phyloP scores from a whole-genome alignment of 495 filamentous ascomycete genomes.

The Xylaria acuta region DNA sequence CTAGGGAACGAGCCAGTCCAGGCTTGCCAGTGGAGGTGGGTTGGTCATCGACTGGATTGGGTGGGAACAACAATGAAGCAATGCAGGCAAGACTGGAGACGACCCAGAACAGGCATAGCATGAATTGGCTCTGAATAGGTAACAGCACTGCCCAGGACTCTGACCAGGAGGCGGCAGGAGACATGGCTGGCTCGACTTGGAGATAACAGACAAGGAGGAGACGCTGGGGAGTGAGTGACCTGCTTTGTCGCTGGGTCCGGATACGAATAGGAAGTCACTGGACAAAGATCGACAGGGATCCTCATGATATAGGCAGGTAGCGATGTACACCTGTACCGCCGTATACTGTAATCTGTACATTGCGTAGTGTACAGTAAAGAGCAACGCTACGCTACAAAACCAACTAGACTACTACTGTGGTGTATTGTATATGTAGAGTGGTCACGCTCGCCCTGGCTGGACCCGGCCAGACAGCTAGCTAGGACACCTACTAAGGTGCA shows the following conservation, averaged over 20 bases:
- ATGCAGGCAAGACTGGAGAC: conserved; percentile 38
- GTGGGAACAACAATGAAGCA: conserved; percentile 42
- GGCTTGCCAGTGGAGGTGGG: conserved; percentile 36
- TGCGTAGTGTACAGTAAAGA: neutral
- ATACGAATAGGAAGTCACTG: conserved; percentile 1
- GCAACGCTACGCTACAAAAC: conserved; percentile 9
- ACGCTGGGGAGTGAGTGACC: conserved; percentile 13
- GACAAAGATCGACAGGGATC: conserved; percentile 30
- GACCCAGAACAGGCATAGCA: conserved; percentile 24
- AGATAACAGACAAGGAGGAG: conserved; percentile 14
- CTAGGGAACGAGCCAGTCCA: conserved; percentile 28
- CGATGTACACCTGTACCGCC: neutral
- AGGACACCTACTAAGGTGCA: too few relatives aligned
- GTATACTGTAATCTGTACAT: conserved; percentile 26
- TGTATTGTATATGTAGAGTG: conserved; percentile 11
- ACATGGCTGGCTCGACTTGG: conserved; percentile 22
- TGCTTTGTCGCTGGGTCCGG: conserved; percentile 11
- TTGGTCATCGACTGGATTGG: conserved; percentile 36
- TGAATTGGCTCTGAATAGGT: conserved; percentile 19
- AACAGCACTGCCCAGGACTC: conserved; percentile 5
- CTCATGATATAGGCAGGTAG: conserved; percentile 32
- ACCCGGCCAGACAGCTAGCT: conserved; percentile 1
- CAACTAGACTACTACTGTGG: neutral
- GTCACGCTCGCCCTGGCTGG: conserved; percentile 4
- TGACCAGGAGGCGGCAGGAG: neutral